phyloP scores from a whole-genome alignment of 2,329 filamentous ascomycete species.

The Neofusicoccum sp. region DNA sequence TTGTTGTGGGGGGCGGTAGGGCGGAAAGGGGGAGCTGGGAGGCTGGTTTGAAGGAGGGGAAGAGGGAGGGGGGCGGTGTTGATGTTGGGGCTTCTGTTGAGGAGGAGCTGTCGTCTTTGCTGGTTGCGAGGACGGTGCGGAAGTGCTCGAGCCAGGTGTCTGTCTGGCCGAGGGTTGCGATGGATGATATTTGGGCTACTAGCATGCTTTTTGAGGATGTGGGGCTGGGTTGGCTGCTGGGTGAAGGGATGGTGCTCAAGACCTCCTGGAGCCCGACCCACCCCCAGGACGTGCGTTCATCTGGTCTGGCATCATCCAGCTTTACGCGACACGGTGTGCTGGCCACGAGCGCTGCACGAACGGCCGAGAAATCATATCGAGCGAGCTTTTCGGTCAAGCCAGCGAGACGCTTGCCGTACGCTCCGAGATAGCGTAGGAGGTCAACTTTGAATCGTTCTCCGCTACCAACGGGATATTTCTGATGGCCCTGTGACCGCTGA shows the following conservation, averaged over 20 bases:
- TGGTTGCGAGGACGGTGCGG: conserved; percentile 43
- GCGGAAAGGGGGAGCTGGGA: not conserved
- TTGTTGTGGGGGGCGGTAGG: not conserved
- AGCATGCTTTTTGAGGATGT: conserved; percentile 35
- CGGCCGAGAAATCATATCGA: conserved; percentile 65
- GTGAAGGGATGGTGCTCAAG: conserved; percentile 48
- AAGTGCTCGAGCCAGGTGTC: conserved; percentile 70
- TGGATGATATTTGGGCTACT: conserved; percentile 71
- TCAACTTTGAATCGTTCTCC: conserved; percentile 74
- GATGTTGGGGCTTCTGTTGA: not conserved
- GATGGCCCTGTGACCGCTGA: no score
- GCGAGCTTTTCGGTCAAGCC: conserved; percentile 58
- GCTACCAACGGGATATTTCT: conserved; percentile 49
- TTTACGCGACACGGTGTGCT: conserved; percentile 71
- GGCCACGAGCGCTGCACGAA: conserved; percentile 71
- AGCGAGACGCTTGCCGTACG: conserved; percentile 62
- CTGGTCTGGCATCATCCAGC: conserved; percentile 41
- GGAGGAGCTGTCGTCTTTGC: not conserved
- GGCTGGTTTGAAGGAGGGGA: not conserved
- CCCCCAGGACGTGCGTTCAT: conserved; percentile 65
- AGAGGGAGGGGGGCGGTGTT: not conserved
- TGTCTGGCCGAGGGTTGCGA: conserved; percentile 71
- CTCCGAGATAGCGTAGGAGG: conserved; percentile 67
- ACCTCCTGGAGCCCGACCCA: conserved; percentile 67
- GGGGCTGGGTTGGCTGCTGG: conserved; percentile 25